Evolutionary conservation across 129 eudicot species (phyloP).

Genomic region (Oenanthe sinensis): DNA sequence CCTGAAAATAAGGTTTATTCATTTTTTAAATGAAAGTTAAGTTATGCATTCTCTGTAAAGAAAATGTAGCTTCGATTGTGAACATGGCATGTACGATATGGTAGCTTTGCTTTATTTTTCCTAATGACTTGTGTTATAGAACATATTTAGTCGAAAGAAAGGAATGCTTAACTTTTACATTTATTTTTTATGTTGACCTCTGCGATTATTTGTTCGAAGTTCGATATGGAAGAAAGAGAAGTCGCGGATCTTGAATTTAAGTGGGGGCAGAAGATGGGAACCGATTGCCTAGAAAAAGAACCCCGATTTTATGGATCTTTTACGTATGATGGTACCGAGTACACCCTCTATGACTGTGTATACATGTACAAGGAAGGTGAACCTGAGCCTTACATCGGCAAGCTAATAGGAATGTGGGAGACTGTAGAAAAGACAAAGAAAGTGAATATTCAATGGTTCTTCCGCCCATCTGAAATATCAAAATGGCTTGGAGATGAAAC

Average conservation of each 20-base stretch:
- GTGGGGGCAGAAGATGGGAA: conserved; percentile 56
- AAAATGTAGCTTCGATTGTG: too few relatives aligned
- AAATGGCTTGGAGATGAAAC: conserved; percentile 37
- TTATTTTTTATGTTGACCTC: not conserved
- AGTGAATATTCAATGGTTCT: conserved; percentile 77
- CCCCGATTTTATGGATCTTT: conserved; percentile 61
- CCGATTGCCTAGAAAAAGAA: conserved; percentile 40
- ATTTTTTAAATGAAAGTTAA: too few relatives aligned
- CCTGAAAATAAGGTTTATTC: too few relatives aligned
- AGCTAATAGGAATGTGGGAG: conserved; percentile 69
- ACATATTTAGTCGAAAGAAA: not conserved
- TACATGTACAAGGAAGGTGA: conserved; percentile 48
- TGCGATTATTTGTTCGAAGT: conserved; percentile 17
- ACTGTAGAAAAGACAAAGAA: conserved; percentile 27
- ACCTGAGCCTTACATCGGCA: conserved; percentile 54
- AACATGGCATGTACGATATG: not conserved
- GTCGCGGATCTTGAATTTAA: conserved; percentile 39
- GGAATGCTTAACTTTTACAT: not conserved
- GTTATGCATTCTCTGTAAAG: too few relatives aligned
- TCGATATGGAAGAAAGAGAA: conserved; percentile 21
- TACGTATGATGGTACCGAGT: conserved; percentile 53
- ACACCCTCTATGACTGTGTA: conserved; percentile 59
- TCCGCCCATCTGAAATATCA: conserved; percentile 45
- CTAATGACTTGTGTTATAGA: not conserved
- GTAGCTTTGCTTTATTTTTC: not conserved